Conservation (phyloP, 2,329 filamentous ascomycete genomes). For the Aspergillus quadricinctus region DNA sequence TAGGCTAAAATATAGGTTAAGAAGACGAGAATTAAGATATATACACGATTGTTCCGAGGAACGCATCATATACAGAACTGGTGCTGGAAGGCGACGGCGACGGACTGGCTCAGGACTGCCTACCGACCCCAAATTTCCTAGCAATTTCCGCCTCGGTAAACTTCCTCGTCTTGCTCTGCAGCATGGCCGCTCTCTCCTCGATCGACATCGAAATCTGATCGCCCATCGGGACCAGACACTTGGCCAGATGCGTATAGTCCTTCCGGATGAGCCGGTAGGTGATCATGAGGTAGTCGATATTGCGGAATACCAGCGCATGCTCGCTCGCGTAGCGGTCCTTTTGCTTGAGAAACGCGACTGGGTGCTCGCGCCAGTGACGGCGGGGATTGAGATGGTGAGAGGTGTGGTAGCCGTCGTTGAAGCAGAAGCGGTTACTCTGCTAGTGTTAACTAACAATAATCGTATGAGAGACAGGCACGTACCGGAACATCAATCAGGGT, state of each 20-base stretch:
- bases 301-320: constrained; percentile 70
- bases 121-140: background rate
- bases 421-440: constrained; percentile 75
- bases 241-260: constrained; percentile 66
- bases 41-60: background rate
- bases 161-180: constrained; percentile 59
- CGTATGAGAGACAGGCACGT: constrained; percentile 29
- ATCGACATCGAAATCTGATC: constrained; percentile 63
- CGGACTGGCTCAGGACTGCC: background rate
- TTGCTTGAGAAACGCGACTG: constrained; percentile 65
- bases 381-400: constrained; percentile 40
- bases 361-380: constrained; percentile 78
- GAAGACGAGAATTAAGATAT: background rate
- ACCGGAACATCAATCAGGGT: constrained; percentile 75
- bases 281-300: constrained; percentile 77
- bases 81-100: background rate
- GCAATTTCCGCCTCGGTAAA: constrained; percentile 63
- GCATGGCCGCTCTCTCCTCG: constrained; percentile 59
- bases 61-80: background rate
- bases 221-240: constrained; percentile 69
- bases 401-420: constrained; percentile 79
- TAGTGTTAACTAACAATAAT: background rate
- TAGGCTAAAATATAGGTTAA: background rate
- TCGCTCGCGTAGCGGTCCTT: constrained; percentile 64
- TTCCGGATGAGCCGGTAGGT: constrained; percentile 65